These are phyloP conservation scores for Ajuga reptans DNA, from an alignment of 305 asterid species.

Conservation along the genomic window DNA sequence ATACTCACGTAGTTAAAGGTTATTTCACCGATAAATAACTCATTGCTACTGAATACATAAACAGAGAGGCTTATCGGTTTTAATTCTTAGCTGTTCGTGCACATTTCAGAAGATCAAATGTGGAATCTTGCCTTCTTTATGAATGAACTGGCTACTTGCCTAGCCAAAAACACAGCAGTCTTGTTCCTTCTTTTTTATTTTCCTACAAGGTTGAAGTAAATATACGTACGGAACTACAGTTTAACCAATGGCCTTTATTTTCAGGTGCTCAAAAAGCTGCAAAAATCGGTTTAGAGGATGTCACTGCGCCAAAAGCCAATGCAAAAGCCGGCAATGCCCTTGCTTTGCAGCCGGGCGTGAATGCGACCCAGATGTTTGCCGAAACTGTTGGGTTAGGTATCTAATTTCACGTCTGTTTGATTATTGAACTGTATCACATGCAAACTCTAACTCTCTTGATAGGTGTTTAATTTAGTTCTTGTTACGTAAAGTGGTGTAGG, in stretches of 20 bases:
- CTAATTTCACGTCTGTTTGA: slow-evolving; percentile 11
- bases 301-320: slow-evolving; percentile 98
- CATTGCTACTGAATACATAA: neutral
- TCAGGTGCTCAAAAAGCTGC: slow-evolving; percentile 91
- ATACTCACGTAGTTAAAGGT: too few relatives aligned
- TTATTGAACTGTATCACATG: neutral
- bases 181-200: slow-evolving; percentile 8
- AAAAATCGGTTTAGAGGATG: slow-evolving; percentile 97
- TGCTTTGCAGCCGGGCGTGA: slow-evolving; percentile 99
- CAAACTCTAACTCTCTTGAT: neutral
- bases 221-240: neutral
- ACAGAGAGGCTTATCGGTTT: too few relatives aligned
- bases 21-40: too few relatives aligned
- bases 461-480: neutral
- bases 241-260: slow-evolving; percentile 18
- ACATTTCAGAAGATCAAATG: neutral
- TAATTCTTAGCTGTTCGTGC: neutral
- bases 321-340: slow-evolving; percentile 98
- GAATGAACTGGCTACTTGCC: neutral
- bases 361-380: slow-evolving; percentile 99
- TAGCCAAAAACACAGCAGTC: neutral
- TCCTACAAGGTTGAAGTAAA: slow-evolving; percentile 15
- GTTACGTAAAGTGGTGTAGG: neutral
- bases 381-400: slow-evolving; percentile 98
- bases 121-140: neutral